Base-by-base conservation (phyloP, 106 monocot species). In the Hemerocallis citrina region DNA sequence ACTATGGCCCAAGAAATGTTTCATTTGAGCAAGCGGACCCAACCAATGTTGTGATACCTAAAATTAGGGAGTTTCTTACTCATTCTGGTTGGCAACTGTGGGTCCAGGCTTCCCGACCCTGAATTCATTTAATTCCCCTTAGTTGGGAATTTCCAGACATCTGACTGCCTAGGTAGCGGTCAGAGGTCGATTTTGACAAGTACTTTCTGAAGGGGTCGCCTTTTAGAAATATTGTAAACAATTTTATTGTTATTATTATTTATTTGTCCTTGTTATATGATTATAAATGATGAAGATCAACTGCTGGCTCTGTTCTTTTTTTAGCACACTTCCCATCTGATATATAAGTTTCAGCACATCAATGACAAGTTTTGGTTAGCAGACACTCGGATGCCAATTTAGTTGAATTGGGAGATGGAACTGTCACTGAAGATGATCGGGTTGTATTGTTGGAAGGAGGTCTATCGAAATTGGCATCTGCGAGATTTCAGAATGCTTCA, bases 301-400 rank as follows among this genome's bases (percentile, higher is more conserved):
- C 23, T 38, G 16, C 13, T 37, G n/a, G n/a, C n/a, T n/a, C n/a
- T 51, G n/a, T 21, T 3, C 22, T 0, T 21, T 63, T 48, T 46
- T 0, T 29, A 9, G 29, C 22, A 7, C 25, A 24, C 24, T 65
- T 19, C 38, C 7, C 17, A 10, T 63, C 30, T 13, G 20, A 41
- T 42, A 42, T 21, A 42, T 17, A 41, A 22, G 20, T 15, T 39
- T 36, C 59, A 19, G 17, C 12, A 34, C 22, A 27, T 32, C 3
- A 67, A 0, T 6, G 29, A n/a, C 54, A 16, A 21, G 5, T 16
- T 45, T 24, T 2, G 23, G 1, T 51, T 73, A 77, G 42, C 74
- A 86, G 85, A 13, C 85, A 86, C 63, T 86, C 85, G 37, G 85
- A 86, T 81, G 51, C 48, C 33, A 85, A 85, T 77, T 54, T 86